Evolutionary conservation across 192 early-diverging fungal species (phyloP).

Genomic region (Dissophora globulifera): DNA sequence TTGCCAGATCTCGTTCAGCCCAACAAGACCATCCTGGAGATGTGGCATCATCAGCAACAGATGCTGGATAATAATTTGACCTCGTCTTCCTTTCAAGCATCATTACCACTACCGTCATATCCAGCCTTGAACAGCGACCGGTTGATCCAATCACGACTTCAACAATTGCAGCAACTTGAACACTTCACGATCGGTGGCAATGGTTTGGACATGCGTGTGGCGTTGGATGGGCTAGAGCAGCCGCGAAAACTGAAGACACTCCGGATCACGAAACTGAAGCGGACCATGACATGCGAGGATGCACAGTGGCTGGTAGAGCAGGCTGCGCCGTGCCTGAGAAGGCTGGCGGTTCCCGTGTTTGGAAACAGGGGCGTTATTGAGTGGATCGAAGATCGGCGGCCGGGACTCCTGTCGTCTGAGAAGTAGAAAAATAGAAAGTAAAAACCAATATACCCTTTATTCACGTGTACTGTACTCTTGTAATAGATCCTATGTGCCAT

Average conservation of each 20-base stretch:
- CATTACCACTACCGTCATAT: too few relatives aligned
- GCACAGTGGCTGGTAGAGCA: slow-evolving; percentile 36
- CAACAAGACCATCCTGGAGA: slow-evolving; percentile 12
- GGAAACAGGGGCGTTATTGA: slow-evolving; percentile 14
- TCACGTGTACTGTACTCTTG: not conserved
- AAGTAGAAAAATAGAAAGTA: slow-evolving; percentile 17
- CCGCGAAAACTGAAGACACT: slow-evolving; percentile 18
- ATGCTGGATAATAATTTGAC: too few relatives aligned
- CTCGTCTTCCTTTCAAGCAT: too few relatives aligned
- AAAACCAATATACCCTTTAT: not conserved
- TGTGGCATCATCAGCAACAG: not conserved
- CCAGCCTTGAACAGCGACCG: too few relatives aligned
- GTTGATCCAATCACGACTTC: slow-evolving; percentile 28
- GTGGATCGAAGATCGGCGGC: slow-evolving; percentile 27
- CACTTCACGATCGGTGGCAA: slow-evolving; percentile 31
- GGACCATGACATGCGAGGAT: slow-evolving; percentile 14
- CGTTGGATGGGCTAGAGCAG: not conserved
- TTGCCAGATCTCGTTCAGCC: slow-evolving; percentile 25
- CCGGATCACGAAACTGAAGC: slow-evolving; percentile 28
- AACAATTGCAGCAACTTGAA: slow-evolving; percentile 8
- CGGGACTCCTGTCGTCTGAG: slow-evolving; percentile 26
- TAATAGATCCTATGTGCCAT: too few relatives aligned
- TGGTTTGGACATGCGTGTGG: slow-evolving; percentile 11
- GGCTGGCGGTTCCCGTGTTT: slow-evolving; percentile 22
- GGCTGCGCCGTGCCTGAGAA: slow-evolving; percentile 14